Conservation (phyloP, 2,329 filamentous ascomycete genomes). For the Bipolaris oryzae region DNA sequence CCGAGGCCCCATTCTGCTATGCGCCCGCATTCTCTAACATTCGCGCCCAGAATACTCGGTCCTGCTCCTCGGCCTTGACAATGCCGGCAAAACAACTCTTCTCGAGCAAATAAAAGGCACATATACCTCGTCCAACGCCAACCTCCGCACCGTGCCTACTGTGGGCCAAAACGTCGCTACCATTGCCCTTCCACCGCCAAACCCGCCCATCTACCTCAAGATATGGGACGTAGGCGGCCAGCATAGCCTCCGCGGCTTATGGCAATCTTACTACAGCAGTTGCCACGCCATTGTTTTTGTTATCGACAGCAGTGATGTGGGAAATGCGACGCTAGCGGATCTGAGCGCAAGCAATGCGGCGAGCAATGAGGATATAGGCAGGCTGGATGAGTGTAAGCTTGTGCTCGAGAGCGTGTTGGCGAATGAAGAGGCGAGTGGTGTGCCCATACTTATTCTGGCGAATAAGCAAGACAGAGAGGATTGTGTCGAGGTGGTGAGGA, state of each 20-base stretch:
- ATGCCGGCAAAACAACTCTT: conserved; percentile 97
- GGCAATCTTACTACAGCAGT: conserved; percentile 93
- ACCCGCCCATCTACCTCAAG: conserved; percentile 92
- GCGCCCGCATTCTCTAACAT: conserved; percentile 9
- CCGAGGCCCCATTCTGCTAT: conserved; percentile 1
- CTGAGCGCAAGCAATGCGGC: conserved; percentile 45
- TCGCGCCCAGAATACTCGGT: conserved; percentile 82
- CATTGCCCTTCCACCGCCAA: conserved; percentile 66
- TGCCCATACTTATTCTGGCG: conserved; percentile 88
- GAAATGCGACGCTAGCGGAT: conserved; percentile 73
- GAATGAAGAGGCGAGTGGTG: conserved; percentile 85
- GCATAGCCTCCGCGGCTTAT: conserved; percentile 83
- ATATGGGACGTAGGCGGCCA: conserved; percentile 99
- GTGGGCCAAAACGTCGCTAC: conserved; percentile 97
- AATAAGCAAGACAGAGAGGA: conserved; percentile 99
- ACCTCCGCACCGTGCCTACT: conserved; percentile 87
- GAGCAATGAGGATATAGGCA: conserved; percentile 52
- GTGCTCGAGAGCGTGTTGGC: conserved; percentile 90
- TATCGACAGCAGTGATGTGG: conserved; percentile 92
- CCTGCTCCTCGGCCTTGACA: conserved; percentile 94
- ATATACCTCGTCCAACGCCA: conserved; percentile 72
- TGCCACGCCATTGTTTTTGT: conserved; percentile 98
- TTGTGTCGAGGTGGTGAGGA: conserved; percentile 94
- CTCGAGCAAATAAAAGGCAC: conserved; percentile 94
- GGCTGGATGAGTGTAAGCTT: conserved; percentile 85